Conservation (phyloP, 148 eudicot species). For the Chenopodium berlandieri region DNA sequence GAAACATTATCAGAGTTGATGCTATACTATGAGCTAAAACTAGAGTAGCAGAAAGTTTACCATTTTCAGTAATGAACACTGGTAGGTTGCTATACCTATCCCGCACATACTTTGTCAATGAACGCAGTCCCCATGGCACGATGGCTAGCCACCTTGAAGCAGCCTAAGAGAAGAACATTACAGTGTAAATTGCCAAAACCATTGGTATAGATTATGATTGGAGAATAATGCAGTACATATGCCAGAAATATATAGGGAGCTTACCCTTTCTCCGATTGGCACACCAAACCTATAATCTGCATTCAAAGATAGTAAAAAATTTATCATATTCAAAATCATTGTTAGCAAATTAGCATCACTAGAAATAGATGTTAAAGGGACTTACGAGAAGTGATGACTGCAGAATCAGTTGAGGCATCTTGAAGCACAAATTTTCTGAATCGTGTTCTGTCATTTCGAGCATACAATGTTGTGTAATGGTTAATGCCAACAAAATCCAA, state of each 20-base stretch:
- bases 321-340: not conserved
- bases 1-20: not conserved
- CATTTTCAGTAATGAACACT: slow-evolving; percentile 81
- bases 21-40: not conserved
- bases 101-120: slow-evolving; percentile 51
- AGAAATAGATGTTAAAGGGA: not conserved
- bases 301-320: slow-evolving; percentile 15
- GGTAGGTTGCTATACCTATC: slow-evolving; percentile 73
- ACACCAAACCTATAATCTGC: slow-evolving; percentile 70
- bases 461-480: slow-evolving; percentile 86
- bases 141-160: slow-evolving; percentile 87
- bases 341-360: not conserved
- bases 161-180: slow-evolving; percentile 38
- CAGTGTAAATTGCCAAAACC: not conserved
- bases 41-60: slow-evolving; percentile 27
- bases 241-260: slow-evolving; percentile 6
- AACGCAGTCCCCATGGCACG: slow-evolving; percentile 91
- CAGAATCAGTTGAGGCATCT: slow-evolving; percentile 75
- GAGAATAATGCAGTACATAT: not conserved
- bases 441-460: slow-evolving; percentile 69
- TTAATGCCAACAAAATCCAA: slow-evolving; percentile 86
- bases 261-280: slow-evolving; percentile 83
- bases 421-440: slow-evolving; percentile 59
- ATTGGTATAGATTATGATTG: not conserved
- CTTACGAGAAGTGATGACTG: slow-evolving; percentile 79